Conservation (phyloP, 2,329 filamentous ascomycete genomes). For the Fusarium penzigii region DNA sequence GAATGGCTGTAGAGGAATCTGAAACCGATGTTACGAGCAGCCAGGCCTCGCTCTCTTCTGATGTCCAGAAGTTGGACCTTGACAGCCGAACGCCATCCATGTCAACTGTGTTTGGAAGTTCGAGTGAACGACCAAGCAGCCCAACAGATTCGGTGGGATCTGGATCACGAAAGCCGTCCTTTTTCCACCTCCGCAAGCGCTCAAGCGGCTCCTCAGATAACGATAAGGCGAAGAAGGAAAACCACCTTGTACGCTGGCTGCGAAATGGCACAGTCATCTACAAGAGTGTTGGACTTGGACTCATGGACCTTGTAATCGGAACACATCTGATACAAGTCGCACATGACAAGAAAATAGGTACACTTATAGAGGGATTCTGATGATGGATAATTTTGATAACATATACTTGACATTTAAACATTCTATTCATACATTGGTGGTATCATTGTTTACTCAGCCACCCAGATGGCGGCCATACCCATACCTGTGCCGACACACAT, state of each 20-base stretch:
- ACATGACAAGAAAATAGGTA: constrained; percentile 55
- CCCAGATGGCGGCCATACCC: constrained; percentile 97
- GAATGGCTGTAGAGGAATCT: constrained; percentile 43
- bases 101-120: constrained; percentile 39
- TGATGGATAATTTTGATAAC: neutral
- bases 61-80: constrained; percentile 39
- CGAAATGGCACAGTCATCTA: constrained; percentile 66
- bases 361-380: constrained; percentile 53
- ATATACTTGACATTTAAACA: constrained; percentile 11
- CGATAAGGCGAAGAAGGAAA: constrained; percentile 47
- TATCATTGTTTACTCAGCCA: constrained; percentile 70
- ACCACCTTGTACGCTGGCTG: constrained; percentile 57
- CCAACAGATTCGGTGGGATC: constrained; percentile 35
- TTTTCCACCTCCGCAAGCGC: constrained; percentile 33
- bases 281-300: constrained; percentile 66
- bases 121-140: constrained; percentile 31
- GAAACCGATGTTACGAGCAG: constrained; percentile 34
- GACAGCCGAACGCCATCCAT: constrained; percentile 39
- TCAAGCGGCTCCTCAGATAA: constrained; percentile 31
- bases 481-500: constrained; percentile 98
- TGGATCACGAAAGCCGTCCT: constrained; percentile 34
- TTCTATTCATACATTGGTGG: constrained; percentile 30
- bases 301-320: constrained; percentile 68
- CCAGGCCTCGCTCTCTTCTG: constrained; percentile 32
- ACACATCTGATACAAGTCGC: constrained; percentile 59